Evolutionary conservation across 225 moss, liverwort and hornwort species (phyloP).

Genomic region (Lunularia cruciata): DNA sequence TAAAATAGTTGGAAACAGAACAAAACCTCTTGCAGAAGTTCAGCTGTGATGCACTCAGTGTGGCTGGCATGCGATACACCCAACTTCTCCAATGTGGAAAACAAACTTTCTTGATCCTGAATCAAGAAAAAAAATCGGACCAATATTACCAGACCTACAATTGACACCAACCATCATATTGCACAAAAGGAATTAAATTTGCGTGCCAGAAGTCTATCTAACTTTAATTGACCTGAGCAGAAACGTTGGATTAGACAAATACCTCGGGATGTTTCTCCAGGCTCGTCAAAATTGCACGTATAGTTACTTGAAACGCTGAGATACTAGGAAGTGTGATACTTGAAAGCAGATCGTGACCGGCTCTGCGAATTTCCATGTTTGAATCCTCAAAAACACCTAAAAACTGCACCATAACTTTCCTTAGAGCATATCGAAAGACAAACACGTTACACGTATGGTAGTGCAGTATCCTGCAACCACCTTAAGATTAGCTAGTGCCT

Average conservation of each 20-base stretch:
- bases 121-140: neutral
- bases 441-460: neutral
- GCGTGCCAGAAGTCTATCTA: neutral
- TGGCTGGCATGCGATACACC: slow-evolving; percentile 69
- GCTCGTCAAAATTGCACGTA: slow-evolving; percentile 62
- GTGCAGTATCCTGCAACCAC: neutral
- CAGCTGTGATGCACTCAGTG: slow-evolving; percentile 69
- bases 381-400: slow-evolving; percentile 71
- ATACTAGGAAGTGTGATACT: slow-evolving; percentile 65
- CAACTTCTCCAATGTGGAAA: slow-evolving; percentile 57
- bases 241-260: slow-evolving; percentile 5
- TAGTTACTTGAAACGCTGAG: slow-evolving; percentile 59
- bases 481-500: neutral
- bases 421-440: neutral
- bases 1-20: neutral
- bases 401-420: slow-evolving; percentile 52
- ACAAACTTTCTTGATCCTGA: slow-evolving; percentile 64
- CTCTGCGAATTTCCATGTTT: slow-evolving; percentile 63
- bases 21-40: slow-evolving; percentile 85
- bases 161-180: no score
- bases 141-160: no score
- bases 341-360: slow-evolving; percentile 66
- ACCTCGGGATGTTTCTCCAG: slow-evolving; percentile 88
- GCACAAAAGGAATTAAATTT: no score
- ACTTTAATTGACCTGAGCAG: neutral